phyloP scores from a whole-genome alignment of 169 alveolate species.

The Eimeria mitis region DNA sequence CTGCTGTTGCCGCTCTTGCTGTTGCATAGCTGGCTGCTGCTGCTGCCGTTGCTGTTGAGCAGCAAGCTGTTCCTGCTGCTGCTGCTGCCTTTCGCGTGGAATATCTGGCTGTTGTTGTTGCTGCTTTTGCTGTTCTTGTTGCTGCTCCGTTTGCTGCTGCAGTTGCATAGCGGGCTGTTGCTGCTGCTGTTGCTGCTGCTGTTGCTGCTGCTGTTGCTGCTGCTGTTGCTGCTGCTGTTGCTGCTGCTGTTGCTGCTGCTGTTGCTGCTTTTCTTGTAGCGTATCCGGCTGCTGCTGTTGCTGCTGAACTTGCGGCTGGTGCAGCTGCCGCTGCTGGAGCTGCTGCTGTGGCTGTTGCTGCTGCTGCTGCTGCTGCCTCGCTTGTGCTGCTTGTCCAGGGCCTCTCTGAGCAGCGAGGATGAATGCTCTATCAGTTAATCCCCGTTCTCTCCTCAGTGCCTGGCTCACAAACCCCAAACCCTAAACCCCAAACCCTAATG shows the following conservation, averaged over 20 bases:
- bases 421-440: constrained; percentile 21
- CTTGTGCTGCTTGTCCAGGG: constrained; percentile 53
- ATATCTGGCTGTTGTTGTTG: neutral
- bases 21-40: neutral
- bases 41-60: no score
- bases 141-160: neutral
- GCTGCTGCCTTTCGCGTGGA: no score
- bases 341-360: constrained; percentile 9
- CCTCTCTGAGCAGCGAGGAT: neutral
- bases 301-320: neutral
- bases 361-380: constrained; percentile 37
- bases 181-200: no score
- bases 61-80: no score
- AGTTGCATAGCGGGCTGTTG: no score
- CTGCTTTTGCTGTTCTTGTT: neutral
- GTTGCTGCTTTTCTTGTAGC: neutral
- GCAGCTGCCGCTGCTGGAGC: neutral
- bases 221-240: neutral
- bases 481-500: neutral
- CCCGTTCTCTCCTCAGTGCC: constrained; percentile 17
- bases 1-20: neutral
- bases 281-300: neutral
- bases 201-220: neutral
- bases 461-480: neutral
- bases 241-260: neutral